Percentiles rank a stretch among this genome's conserved stretches.
Conservation (phyloP, 176 grass and related monocot genomes). For the Lolium multiflorum region DNA sequence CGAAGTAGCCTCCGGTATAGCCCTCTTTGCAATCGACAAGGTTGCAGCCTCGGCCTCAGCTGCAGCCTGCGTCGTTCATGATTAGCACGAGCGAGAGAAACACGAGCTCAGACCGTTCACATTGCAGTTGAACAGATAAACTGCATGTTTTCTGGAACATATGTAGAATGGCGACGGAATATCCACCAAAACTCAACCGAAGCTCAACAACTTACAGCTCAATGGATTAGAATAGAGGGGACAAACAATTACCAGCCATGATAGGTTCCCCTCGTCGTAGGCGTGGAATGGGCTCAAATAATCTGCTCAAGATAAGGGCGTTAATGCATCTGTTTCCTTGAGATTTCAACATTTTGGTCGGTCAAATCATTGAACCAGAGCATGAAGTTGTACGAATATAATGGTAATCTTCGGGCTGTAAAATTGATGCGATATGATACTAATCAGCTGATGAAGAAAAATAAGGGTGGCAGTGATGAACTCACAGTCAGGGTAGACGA, state of each 20-base stretch:
- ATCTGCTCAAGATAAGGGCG: slow-evolving; percentile 51
- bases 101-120: slow-evolving; percentile 3
- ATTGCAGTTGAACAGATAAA: background rate
- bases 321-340: slow-evolving; percentile 1
- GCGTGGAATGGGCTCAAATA: slow-evolving; percentile 88
- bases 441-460: background rate
- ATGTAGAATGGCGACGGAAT: background rate
- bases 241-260: slow-evolving; percentile 77
- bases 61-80: slow-evolving; percentile 64
- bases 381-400: background rate
- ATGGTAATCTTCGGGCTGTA: background rate
- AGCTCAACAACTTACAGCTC: background rate
- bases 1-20: slow-evolving; percentile 71
- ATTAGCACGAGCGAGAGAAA: slow-evolving; percentile 15
- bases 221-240: background rate
- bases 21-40: slow-evolving; percentile 84
- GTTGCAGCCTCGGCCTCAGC: slow-evolving; percentile 87
- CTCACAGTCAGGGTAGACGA: slow-evolving; percentile 85
- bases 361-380: background rate
- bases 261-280: slow-evolving; percentile 90
- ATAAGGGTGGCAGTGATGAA: background rate
- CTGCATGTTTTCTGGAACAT: background rate
- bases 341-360: background rate
- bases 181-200: background rate
- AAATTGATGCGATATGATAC: background rate